Percentiles rank a stretch among this genome's conserved stretches.
phyloP scores from a whole-genome alignment of 2,329 filamentous ascomycete genomes.

The Elsinoe perseae region DNA sequence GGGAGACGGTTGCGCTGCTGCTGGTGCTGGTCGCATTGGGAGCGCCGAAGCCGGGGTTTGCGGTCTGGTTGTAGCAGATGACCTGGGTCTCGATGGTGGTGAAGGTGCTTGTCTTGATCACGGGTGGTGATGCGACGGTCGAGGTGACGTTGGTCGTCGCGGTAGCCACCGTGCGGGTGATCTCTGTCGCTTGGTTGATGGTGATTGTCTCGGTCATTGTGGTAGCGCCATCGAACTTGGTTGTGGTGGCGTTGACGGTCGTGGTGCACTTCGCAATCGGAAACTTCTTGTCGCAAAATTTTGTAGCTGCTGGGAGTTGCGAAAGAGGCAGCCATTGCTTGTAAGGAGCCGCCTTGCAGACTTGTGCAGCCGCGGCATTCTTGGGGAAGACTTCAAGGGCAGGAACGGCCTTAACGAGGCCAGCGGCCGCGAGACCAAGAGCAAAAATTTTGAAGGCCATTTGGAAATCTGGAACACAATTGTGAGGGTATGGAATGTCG shows the following conservation, averaged over 20 bases:
- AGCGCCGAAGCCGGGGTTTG: slow-evolving; percentile 3
- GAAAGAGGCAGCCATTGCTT: slow-evolving; percentile 15
- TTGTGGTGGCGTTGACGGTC: not conserved
- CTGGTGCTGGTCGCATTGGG: not conserved
- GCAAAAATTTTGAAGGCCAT: slow-evolving; percentile 11
- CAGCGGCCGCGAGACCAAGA: slow-evolving; percentile 7
- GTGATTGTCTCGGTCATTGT: not conserved
- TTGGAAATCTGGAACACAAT: not conserved
- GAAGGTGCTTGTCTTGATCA: slow-evolving; percentile 1
- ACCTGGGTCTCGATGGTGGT: slow-evolving; percentile 9
- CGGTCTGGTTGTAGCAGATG: slow-evolving; percentile 13
- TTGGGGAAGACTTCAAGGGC: not conserved
- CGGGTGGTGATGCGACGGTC: not conserved
- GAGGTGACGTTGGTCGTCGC: slow-evolving; percentile 7
- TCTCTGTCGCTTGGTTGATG: not conserved
- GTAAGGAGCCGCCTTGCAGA: slow-evolving; percentile 12
- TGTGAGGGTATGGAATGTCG: not conserved
- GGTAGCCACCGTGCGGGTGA: not conserved
- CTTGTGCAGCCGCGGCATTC: not conserved
- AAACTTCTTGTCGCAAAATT: slow-evolving; percentile 11
- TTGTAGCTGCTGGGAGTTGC: not conserved
- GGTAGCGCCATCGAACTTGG: not conserved
- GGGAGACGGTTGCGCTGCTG: not conserved
- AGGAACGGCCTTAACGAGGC: slow-evolving; percentile 5
- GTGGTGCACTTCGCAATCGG: not conserved